A percentile compares a stretch with the other conserved stretches of the same genome.
Evolutionary conservation across 2,329 filamentous ascomycete species (phyloP).

Genomic region (Ascocoryne sarcoides): DNA sequence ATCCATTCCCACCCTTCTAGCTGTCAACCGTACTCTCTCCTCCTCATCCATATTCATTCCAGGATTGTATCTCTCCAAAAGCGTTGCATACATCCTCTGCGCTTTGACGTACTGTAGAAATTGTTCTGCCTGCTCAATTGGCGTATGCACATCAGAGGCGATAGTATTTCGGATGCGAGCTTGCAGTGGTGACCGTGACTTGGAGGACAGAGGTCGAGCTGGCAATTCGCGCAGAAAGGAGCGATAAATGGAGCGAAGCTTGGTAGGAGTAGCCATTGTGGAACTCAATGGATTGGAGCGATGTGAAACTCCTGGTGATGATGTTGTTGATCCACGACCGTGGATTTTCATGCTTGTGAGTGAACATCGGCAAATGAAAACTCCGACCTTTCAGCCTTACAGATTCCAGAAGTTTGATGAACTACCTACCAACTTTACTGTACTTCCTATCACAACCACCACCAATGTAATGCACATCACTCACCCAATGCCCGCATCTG

Average conservation of each 20-base stretch:
- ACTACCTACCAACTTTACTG: too few species aligned
- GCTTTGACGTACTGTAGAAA: slow-evolving; percentile 71
- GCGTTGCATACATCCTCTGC: slow-evolving; percentile 72
- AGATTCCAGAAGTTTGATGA: too few species aligned
- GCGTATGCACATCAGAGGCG: slow-evolving; percentile 29
- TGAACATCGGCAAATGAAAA: too few species aligned
- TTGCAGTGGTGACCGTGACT: slow-evolving; percentile 60
- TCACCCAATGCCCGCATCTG: too few species aligned
- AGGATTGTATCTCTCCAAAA: slow-evolving; percentile 89
- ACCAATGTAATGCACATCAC: too few species aligned
- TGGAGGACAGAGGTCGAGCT: slow-evolving; percentile 44
- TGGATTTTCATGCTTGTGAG: too few species aligned
- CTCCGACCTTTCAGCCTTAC: too few species aligned
- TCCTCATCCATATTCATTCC: slow-evolving; percentile 81
- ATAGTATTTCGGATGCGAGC: slow-evolving; percentile 58
- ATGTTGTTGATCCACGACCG: too few species aligned
- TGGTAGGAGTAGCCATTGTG: slow-evolving; percentile 33
- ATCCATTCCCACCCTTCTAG: slow-evolving; percentile 83
- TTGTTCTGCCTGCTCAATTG: slow-evolving; percentile 57
- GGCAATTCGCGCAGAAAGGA: slow-evolving; percentile 84
- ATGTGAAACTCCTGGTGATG: too few species aligned
- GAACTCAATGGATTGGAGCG: too few species aligned
- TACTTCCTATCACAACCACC: too few species aligned
- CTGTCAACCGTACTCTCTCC: slow-evolving; percentile 75
- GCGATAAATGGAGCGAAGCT: slow-evolving; percentile 74